phyloP scores from a whole-genome alignment of 306 rosid species.

The Psophocarpus tetragonolobus region DNA sequence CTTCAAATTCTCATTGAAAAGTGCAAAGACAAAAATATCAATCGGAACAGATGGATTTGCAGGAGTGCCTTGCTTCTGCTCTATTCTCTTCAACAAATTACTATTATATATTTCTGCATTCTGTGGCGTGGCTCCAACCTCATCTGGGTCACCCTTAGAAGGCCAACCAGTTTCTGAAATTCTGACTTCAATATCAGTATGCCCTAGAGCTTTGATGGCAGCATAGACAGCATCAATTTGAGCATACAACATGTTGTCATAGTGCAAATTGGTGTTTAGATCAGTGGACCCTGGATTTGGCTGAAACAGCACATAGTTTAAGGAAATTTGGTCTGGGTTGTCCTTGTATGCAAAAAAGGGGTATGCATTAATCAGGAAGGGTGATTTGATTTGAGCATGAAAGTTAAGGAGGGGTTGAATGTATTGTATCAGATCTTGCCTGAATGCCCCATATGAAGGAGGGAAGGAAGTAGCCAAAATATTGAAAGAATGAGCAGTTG shows the following conservation, averaged over 20 bases:
- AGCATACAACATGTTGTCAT: constrained; percentile 91
- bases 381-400: constrained; percentile 65
- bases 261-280: constrained; percentile 66
- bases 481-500: constrained; percentile 76
- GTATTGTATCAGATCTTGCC: constrained; percentile 51
- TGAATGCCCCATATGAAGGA: constrained; percentile 74
- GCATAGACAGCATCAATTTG: constrained; percentile 92
- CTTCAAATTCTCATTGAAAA: constrained; percentile 85
- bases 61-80: constrained; percentile 72
- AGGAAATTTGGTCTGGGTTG: constrained; percentile 52
- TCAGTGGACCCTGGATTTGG: constrained; percentile 74
- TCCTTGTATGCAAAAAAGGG: constrained; percentile 83
- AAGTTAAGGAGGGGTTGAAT: constrained; percentile 68
- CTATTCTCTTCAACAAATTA: constrained; percentile 64
- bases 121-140: constrained; percentile 71
- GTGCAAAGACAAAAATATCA: constrained; percentile 82
- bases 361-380: constrained; percentile 81
- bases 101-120: constrained; percentile 78
- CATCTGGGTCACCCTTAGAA: constrained; percentile 74
- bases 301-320: constrained; percentile 75
- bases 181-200: constrained; percentile 66
- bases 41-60: constrained; percentile 74
- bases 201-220: constrained; percentile 77
- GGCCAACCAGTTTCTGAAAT: constrained; percentile 98
- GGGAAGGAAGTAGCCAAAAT: constrained; percentile 65